Evolutionary conservation across 495 filamentous ascomycete species (phyloP), one percentile per base, ranked within the genome.

Genomic region (Aspergillus campestris): DNA sequence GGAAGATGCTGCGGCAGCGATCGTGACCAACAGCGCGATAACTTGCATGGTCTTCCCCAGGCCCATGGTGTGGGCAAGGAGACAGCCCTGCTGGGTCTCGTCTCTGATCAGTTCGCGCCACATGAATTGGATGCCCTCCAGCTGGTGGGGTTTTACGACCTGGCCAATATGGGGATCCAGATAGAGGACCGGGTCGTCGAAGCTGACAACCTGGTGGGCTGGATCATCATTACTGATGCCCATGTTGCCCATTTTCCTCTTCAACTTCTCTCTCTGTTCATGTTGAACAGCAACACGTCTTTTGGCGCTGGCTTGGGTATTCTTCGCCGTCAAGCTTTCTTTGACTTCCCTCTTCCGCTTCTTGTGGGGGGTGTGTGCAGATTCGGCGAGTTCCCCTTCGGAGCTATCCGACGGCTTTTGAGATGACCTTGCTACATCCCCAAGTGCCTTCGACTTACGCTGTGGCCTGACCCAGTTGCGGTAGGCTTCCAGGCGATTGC

Each of bases 21-120:
- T 78, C 11, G 88, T 83, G 4, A 84, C 71, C 2, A 96, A 72
- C 32, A 96, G 62, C 0, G 87, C 83, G 49, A 96, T 87, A 8
- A 83, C 72, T 57, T 95, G 91, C 79, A 95, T 86, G 0, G 91
- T 95, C 63, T 97, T 97, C 10, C 90, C 90, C 11, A 97, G 63
- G 2, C 90, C 90, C 91, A 95, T 95, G 1, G 87, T 87, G 58
- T 95, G 90, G 2, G 90, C 87, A 28, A 97, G 74, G 3, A 96
- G 69, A 53, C 87, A 94, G 6, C 90, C 90, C 58, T 85, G 79
- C 18, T 67, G 67, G 15, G 67, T 64, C 8, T 72, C 54, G 29
- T 72, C 70, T 11, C 72, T 72, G 6, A 88, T 80, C 18, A 95
- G 59, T 47, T 94, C 83, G 47, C 86, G 78, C 89, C 90, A 97